phyloP scores from a whole-genome alignment of 1,284 basidiomycete genomes.

The Irpex sp. region DNA sequence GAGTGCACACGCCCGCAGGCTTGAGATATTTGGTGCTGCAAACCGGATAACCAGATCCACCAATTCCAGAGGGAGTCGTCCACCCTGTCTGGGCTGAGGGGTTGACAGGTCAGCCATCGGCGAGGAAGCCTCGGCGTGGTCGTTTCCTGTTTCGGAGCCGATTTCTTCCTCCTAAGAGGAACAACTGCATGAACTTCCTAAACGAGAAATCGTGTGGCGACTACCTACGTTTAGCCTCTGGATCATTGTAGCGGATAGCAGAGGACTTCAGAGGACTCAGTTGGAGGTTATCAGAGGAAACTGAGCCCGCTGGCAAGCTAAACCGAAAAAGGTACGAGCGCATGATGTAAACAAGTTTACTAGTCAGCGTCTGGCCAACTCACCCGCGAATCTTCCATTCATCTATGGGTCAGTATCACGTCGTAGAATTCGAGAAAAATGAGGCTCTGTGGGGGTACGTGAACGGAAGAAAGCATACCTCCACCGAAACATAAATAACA shows the following conservation, averaged over 20 bases:
- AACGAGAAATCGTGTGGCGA: not conserved
- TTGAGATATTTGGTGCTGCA: not conserved
- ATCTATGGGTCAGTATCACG: too few relatives aligned
- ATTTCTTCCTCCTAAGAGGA: not conserved
- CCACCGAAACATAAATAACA: too few relatives aligned
- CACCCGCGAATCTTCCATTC: too few relatives aligned
- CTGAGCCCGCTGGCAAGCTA: not conserved
- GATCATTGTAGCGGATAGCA: not conserved
- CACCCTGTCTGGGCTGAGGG: not conserved
- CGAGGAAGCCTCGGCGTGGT: not conserved
- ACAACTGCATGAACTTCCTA: not conserved
- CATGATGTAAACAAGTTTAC: too few relatives aligned
- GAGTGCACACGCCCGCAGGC: conserved; percentile 1
- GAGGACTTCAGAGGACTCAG: not conserved
- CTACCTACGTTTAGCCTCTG: not conserved
- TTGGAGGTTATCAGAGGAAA: not conserved
- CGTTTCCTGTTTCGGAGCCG: not conserved
- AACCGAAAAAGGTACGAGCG: too few relatives aligned
- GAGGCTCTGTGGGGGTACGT: too few relatives aligned
- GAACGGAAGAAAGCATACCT: too few relatives aligned
- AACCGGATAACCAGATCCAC: conserved; percentile 2
- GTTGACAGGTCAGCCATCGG: not conserved
- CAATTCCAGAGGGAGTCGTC: conserved; percentile 7
- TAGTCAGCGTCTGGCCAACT: too few relatives aligned
- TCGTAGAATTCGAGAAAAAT: too few relatives aligned